Base-by-base conservation (phyloP, 305 asterid species). In the Fraxinus velutina region DNA sequence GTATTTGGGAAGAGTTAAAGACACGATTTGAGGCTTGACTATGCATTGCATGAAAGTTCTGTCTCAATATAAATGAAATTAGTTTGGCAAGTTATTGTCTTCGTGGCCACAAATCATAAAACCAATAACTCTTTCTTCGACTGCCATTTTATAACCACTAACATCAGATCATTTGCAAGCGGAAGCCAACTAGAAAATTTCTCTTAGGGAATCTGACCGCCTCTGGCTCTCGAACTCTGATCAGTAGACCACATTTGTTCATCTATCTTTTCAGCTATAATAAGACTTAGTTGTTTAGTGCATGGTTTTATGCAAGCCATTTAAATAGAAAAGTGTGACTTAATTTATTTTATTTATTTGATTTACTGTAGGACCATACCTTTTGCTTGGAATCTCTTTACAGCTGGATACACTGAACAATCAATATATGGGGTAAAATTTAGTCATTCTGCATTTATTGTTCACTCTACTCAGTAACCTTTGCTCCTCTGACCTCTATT, bases 341-440 rank as follows among this genome's bases (percentile, higher is more conserved):
- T 55, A 4, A 27, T 27, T 76, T 39, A 81, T 22, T 42, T 19
- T 80, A 44, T 76, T 62, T 79, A 19, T 80, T 75, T 68, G 75
- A 70, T 82, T 80, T 82, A 82, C 83, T 76, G 82, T 87, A 94
- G 98, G 91, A 94, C 98, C 9, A 94, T 94, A 79, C 98, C 98
- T 37, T 94, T 94, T 82, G 98, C 91, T 81, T 94, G 98, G 98
- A 94, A 94, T 89, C 98, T 94, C 85, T 30, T 94, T 76, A 94
- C 98, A 57, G 93, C 97, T 80, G 98, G 98, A 82, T 94, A 94
- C 82, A 79, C 90, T 76, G 98, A 94, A 85, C 98, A 93, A 78
- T 86, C 98, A 50, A 77, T 93, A 85, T 81, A 89, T 76, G 98
- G 98, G 94, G 98, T 94, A 68, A 68, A 68, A 91, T 37, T 83